Base-by-base conservation (phyloP, 345 rosid genomes). In the Acer saccharum region DNA sequence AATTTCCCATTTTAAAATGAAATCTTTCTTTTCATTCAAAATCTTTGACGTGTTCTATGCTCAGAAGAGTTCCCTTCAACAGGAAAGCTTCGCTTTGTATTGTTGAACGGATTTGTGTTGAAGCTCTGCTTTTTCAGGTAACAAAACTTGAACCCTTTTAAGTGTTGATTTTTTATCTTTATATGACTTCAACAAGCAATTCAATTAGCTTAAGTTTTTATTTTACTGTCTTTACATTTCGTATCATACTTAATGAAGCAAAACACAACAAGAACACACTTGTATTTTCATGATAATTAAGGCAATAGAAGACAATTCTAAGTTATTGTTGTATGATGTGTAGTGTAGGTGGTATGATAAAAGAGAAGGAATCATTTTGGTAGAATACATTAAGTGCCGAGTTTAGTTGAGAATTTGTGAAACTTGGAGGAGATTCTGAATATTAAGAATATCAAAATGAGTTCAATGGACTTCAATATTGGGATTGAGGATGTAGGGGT, bases 401-500 rank as follows among this genome's bases (percentile, higher is more conserved):
- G 11, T 14, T 14, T 14, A 64, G 46, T 48, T 5, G 58, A 61
- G 75, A 41, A 11, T 72, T 20, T 11, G 11, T 41, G 25, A 6
- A 61, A 57, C 17, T 60, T 60, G 10, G 8, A 52, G 21, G 72
- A 50, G 20, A 50, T 50, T 69, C 32, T 23, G n/a, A 14, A 50
- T 6, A 23, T 50, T 46, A 10, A 11, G 50, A 46, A 10, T 9
- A 46, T 46, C 50, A 7, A 25, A 7, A 25, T 39, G 21, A 13
- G 13, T 20, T 35, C 71, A 21, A 32, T 65, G 72, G 78, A 75
- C n/a, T 32, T 66, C 54, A 55, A 68, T 68, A 14, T 76, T 29
- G 86, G 84, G 68, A 27, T 81, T 62, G 80, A 78, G 71, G 87
- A 81, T 69, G 79, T 80, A 17, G 85, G 81, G 12, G n/a, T 39